These are phyloP conservation scores for Tuber umbilicatum DNA, from an alignment of 495 filamentous ascomycete species.

Conservation along the genomic window DNA sequence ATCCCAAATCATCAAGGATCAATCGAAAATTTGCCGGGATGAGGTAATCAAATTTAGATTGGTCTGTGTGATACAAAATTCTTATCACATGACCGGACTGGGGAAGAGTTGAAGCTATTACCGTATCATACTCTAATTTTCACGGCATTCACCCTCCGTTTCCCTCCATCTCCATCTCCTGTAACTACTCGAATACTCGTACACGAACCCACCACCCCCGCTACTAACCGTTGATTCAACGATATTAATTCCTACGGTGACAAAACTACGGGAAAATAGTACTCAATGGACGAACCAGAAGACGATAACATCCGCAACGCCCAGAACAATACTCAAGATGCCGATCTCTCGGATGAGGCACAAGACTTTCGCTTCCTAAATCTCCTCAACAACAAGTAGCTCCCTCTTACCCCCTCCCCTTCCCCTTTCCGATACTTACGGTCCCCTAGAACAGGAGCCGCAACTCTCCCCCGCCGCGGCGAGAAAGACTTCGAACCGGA, in stretches of 20 bases:
- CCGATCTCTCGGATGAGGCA: conserved; percentile 69
- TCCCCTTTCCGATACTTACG: conserved; percentile 5
- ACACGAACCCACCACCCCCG: not conserved
- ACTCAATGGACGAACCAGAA: conserved; percentile 36
- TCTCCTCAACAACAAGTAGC: conserved; percentile 37
- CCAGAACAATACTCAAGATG: conserved; percentile 46
- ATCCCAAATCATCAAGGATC: not conserved
- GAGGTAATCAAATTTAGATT: not conserved
- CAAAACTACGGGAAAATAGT: not conserved
- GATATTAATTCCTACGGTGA: not conserved
- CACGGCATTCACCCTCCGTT: not conserved
- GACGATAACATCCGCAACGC: conserved; percentile 29
- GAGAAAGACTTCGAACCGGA: conserved; percentile 97
- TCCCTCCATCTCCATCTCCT: not conserved
- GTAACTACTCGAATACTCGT: too few species aligned
- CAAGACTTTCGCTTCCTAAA: conserved; percentile 78
- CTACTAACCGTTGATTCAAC: not conserved
- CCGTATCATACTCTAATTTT: not conserved
- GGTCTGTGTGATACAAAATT: not conserved
- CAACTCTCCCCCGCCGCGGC: conserved; percentile 64
- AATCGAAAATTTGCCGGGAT: not conserved
- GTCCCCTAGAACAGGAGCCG: conserved; percentile 35
- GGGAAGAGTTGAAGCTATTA: not conserved
- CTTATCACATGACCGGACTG: not conserved
- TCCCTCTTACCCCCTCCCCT: not conserved